Evolutionary conservation across 1,284 basidiomycete species (phyloP), one percentile per base, ranked within the genome.

Genomic region (Xerocomus amazonicus): DNA sequence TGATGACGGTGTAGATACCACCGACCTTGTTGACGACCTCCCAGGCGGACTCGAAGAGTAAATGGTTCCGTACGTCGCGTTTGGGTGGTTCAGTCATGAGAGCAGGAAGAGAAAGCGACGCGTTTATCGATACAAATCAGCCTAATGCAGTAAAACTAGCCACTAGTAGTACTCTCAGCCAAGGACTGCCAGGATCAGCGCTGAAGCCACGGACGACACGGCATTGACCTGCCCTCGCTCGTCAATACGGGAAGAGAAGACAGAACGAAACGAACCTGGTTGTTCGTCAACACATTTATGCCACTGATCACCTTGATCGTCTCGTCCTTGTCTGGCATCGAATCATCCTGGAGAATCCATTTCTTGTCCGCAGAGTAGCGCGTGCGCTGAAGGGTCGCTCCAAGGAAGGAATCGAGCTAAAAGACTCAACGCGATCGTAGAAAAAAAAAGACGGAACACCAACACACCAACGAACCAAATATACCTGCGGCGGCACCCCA

Each of bases 1-100:
- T 97, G 73, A 98, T 97, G 74, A 98, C 95, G 56, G 95, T 98
- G 80, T 98, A 98, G 74, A 97, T 97, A 57, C 95, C 95, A 60
- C 95, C 95, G 70, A 98, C 95, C 73, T 95, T 96, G 81, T 96
- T 96, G 33, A 89, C 92, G 61, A 95, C 92, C 73, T 94, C 92
- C 91, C 92, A 94, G 32, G 91, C 91, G 65, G 85, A 89, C 67
- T 94, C 92, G 66, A 94, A 94, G 64, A 94, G 84, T 33, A 91
- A 67, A 42, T 88, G 79, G 59, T 84, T 79, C 65, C 83, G 81
- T 43, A 92, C 84, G 69, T 91, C 85, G 71, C 91, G 88, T 57
- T 76, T 79, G 26, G 59, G 47, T 2, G 61, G 33, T 36, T 69
- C 63, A 23, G 19, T 23, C 19, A 23, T 23, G 19, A 23, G 19